Conservation (phyloP, 768 basidiomycete species). For the Pleurotus djamor region DNA sequence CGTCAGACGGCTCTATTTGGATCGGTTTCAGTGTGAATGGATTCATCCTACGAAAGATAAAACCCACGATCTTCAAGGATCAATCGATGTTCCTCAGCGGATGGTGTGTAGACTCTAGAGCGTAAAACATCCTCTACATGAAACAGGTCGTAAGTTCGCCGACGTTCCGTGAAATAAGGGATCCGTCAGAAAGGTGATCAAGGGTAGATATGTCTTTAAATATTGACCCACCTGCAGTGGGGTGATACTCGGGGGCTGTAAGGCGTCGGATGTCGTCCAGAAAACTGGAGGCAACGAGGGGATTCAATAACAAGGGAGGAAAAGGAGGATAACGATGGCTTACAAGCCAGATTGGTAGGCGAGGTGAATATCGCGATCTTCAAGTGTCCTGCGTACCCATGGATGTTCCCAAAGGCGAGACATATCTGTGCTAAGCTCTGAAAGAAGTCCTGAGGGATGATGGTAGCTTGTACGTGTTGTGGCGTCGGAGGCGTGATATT, state of each 20-base stretch:
- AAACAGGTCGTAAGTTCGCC: not conserved
- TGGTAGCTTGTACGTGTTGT: conserved; percentile 29
- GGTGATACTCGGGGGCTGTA: conserved; percentile 46
- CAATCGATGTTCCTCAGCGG: conserved; percentile 63
- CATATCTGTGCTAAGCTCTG: conserved; percentile 55
- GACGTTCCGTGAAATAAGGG: not conserved
- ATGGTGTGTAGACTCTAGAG: conserved; percentile 60
- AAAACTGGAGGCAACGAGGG: conserved; percentile 38
- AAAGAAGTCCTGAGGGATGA: conserved; percentile 43
- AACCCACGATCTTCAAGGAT: conserved; percentile 39
- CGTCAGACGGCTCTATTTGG: conserved; percentile 19
- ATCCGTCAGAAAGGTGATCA: not conserved
- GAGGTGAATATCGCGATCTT: conserved; percentile 39
- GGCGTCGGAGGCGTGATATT: conserved; percentile 20
- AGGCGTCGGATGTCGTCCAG: conserved; percentile 53
- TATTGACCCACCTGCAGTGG: conserved; percentile 41
- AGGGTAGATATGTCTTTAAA: not conserved
- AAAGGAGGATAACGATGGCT: conserved; percentile 21
- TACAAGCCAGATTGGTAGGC: conserved; percentile 65
- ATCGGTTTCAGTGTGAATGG: not conserved
- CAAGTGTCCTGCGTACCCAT: conserved; percentile 39
- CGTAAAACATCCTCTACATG: conserved; percentile 57
- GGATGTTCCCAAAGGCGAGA: conserved; percentile 48
- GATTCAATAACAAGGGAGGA: not conserved
- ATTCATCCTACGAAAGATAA: conserved; percentile 6